phyloP scores from a whole-genome alignment of 2,329 filamentous ascomycete species.

The Juglanconis juglandina region DNA sequence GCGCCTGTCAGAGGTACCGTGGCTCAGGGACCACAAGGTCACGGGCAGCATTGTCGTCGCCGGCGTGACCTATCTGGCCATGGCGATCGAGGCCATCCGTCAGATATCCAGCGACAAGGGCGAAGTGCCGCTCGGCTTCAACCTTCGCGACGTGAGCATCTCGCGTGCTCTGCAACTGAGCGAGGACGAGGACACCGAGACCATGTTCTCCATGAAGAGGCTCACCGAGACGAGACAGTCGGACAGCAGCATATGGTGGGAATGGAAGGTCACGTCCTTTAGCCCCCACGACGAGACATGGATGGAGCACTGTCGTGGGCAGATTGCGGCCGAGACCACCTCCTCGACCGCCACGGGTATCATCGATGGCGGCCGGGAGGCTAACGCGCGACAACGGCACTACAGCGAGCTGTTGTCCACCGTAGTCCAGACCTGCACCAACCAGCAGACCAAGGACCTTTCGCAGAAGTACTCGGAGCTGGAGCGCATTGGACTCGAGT shows the following conservation, averaged over 20 bases:
- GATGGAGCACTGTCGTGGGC: constrained; percentile 11
- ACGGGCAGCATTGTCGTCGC: constrained; percentile 23
- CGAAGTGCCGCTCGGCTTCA: constrained; percentile 8
- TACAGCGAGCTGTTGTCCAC: constrained; percentile 6
- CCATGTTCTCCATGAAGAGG: constrained; percentile 14
- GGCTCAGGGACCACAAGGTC: constrained; percentile 28
- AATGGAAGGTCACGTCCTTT: constrained; percentile 14
- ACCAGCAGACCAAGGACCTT: constrained; percentile 4
- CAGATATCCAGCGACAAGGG: constrained; percentile 18
- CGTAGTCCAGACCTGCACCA: constrained; percentile 6
- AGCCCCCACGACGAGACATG: constrained; percentile 10
- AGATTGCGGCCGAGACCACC: constrained; percentile 7
- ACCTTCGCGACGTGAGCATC: constrained; percentile 14
- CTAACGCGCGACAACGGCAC: not conserved
- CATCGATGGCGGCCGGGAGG: constrained; percentile 8
- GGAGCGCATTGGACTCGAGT: constrained; percentile 15
- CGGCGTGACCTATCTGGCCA: constrained; percentile 21
- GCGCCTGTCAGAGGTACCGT: constrained; percentile 30
- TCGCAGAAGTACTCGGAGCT: constrained; percentile 10
- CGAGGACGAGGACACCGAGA: constrained; percentile 14
- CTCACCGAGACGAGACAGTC: constrained; percentile 9
- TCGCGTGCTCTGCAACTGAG: constrained; percentile 13
- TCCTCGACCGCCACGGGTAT: constrained; percentile 9
- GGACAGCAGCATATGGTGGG: constrained; percentile 14
- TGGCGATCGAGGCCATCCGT: constrained; percentile 15